phyloP scores from a whole-genome alignment of 352 stramenopile genomes.

The Elongisporangium undulatum region DNA sequence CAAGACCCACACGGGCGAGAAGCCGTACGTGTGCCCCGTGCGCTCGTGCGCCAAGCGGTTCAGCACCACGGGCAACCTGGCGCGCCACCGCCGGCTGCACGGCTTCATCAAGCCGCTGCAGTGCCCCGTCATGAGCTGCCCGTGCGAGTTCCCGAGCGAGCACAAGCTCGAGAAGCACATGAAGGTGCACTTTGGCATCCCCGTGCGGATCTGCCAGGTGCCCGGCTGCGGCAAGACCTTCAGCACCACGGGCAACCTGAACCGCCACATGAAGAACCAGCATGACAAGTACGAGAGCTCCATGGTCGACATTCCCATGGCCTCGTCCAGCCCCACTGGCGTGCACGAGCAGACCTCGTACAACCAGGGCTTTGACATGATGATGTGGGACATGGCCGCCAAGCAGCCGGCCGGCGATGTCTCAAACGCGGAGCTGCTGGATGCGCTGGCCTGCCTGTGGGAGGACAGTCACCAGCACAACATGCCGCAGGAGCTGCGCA shows the following conservation, averaged over 20 bases:
- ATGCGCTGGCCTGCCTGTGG: slow-evolving; percentile 30
- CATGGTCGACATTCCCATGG: not conserved
- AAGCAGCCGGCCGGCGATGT: slow-evolving; percentile 5
- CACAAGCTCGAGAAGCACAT: slow-evolving; percentile 52
- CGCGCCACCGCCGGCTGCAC: slow-evolving; percentile 35
- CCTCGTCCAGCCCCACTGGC: slow-evolving; percentile 14
- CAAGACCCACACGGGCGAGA: slow-evolving; percentile 43
- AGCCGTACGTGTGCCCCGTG: slow-evolving; percentile 36
- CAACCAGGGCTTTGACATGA: slow-evolving; percentile 2
- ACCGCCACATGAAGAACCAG: slow-evolving; percentile 55
- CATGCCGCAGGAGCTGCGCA: not conserved
- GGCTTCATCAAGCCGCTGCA: slow-evolving; percentile 21
- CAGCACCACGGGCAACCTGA: slow-evolving; percentile 55
- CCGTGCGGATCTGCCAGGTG: slow-evolving; percentile 32
- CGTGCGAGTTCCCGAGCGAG: slow-evolving; percentile 30
- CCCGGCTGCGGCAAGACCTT: slow-evolving; percentile 56
- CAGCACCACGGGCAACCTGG: slow-evolving; percentile 43
- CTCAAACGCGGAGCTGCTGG: slow-evolving; percentile 25
- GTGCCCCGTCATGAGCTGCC: slow-evolving; percentile 16
- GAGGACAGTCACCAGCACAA: slow-evolving; percentile 14
- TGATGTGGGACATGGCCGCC: slow-evolving; percentile 8
- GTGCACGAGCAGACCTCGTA: slow-evolving; percentile 15
- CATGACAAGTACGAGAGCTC: slow-evolving; percentile 12
- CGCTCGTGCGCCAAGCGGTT: slow-evolving; percentile 39
- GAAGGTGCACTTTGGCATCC: slow-evolving; percentile 31